Evolutionary conservation across 352 stramenopile species (phyloP).

Genomic region (Peronosclerospora sorghi): DNA sequence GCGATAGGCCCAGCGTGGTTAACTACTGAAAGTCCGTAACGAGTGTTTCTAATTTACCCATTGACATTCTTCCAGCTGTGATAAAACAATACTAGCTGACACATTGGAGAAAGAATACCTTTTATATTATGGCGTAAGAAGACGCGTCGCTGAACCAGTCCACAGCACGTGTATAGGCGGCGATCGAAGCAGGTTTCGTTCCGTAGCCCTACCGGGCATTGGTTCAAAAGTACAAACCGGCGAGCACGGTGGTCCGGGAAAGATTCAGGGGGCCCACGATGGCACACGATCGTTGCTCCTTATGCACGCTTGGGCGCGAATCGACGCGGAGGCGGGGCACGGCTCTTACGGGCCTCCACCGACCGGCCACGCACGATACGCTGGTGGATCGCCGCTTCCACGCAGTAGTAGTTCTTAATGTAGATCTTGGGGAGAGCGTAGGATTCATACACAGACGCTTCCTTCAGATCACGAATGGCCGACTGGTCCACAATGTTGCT

Average conservation of each 20-base stretch:
- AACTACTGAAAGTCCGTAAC: too few relatives aligned
- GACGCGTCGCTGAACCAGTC: conserved; percentile 2
- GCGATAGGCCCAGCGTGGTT: too few relatives aligned
- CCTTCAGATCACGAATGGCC: conserved; percentile 97
- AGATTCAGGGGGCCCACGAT: neutral
- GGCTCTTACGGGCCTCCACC: conserved; percentile 86
- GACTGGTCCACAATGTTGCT: conserved; percentile 99
- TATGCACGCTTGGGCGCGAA: conserved; percentile 67
- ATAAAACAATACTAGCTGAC: conserved; percentile 8
- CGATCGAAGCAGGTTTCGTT: too few relatives aligned
- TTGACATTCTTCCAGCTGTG: neutral
- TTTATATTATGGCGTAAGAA: conserved; percentile 27
- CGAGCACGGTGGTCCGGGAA: too few relatives aligned
- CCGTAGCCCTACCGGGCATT: too few relatives aligned
- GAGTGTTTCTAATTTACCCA: neutral
- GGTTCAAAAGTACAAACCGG: too few relatives aligned
- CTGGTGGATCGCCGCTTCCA: conserved; percentile 98
- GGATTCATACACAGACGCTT: conserved; percentile 97
- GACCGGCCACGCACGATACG: conserved; percentile 97
- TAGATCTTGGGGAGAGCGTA: conserved; percentile 99
- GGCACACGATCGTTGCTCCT: conserved; percentile 8
- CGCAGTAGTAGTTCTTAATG: conserved; percentile 99
- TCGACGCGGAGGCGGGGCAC: conserved; percentile 85
- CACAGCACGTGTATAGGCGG: too few relatives aligned
- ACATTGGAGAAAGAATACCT: conserved; percentile 39